phyloP scores from a whole-genome alignment of 768 basidiomycete genomes.

The Leucosporidium yakuticum region DNA sequence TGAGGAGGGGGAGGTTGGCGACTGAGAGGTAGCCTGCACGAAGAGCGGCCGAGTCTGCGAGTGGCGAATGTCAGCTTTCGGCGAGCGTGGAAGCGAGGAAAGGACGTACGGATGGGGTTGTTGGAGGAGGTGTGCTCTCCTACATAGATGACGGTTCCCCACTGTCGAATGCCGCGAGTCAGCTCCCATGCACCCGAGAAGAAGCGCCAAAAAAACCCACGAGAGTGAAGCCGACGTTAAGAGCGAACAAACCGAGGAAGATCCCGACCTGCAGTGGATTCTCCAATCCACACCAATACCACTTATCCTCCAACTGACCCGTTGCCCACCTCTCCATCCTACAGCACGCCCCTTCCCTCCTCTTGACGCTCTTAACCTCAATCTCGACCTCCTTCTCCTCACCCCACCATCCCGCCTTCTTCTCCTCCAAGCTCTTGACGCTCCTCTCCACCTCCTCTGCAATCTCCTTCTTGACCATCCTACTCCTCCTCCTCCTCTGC shows the following conservation, averaged over 20 bases:
- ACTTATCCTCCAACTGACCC: constrained; percentile 4
- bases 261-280: constrained; percentile 26
- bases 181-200: too few species aligned
- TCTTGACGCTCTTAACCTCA: too few species aligned
- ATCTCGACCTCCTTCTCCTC: too few species aligned
- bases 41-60: constrained; percentile 22
- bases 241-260: constrained; percentile 16
- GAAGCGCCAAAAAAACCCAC: neutral
- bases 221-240: constrained; percentile 27
- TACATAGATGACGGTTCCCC: constrained; percentile 7
- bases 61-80: constrained; percentile 4
- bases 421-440: too few species aligned
- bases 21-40: constrained; percentile 29
- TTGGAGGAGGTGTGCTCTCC: constrained; percentile 4
- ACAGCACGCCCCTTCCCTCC: neutral
- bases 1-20: constrained; percentile 22
- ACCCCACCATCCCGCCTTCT: too few species aligned
- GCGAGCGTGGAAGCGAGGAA: neutral
- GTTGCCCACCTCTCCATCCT: constrained; percentile 12
- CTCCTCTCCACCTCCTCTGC: too few species aligned
- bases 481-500: too few species aligned
- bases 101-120: constrained; percentile 12
- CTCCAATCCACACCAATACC: constrained; percentile 18
- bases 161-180: neutral
- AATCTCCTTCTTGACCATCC: too few species aligned